phyloP scores from a whole-genome alignment of 116 monocot species.

The Dioscorea cayenensis region DNA sequence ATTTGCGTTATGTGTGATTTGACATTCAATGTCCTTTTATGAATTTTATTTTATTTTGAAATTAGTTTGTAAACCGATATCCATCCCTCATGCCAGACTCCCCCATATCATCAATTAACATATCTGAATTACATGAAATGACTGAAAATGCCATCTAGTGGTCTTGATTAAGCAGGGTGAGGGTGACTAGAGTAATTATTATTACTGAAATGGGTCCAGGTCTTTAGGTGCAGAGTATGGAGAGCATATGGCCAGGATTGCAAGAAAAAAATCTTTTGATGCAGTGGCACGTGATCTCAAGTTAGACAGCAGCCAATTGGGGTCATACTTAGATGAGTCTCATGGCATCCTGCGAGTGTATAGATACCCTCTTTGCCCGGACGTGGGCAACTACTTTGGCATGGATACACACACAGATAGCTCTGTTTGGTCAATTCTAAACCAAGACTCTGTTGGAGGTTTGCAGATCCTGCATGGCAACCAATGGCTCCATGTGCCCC shows the following conservation, averaged over 20 bases:
- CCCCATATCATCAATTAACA: too few species aligned
- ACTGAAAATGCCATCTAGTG: too few species aligned
- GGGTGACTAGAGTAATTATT: too few species aligned
- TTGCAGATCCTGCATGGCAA: constrained; percentile 33
- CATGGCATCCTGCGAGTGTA: constrained; percentile 29
- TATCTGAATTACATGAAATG: too few species aligned
- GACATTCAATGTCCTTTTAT: too few species aligned
- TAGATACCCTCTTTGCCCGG: constrained; percentile 44
- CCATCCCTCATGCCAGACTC: too few species aligned
- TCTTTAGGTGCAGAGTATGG: constrained; percentile 23
- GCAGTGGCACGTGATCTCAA: constrained; percentile 26
- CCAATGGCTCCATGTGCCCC: constrained; percentile 33
- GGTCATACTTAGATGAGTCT: constrained; percentile 25
- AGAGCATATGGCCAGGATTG: constrained; percentile 36
- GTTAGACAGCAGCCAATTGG: constrained; percentile 1
- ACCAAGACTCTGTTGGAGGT: constrained; percentile 41
- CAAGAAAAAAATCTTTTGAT: constrained; percentile 39
- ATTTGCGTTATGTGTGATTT: too few species aligned
- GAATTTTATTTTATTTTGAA: too few species aligned
- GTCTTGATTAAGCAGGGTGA: too few species aligned
- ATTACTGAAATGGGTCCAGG: constrained; percentile 7
- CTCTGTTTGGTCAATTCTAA: constrained; percentile 44
- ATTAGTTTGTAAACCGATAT: too few species aligned
- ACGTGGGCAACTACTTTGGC: constrained; percentile 15
- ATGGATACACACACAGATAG: constrained; percentile 65